Evolutionary conservation across 176 grass and related monocot genomes (phyloP).

Genomic region (Oryza glaberrima): DNA sequence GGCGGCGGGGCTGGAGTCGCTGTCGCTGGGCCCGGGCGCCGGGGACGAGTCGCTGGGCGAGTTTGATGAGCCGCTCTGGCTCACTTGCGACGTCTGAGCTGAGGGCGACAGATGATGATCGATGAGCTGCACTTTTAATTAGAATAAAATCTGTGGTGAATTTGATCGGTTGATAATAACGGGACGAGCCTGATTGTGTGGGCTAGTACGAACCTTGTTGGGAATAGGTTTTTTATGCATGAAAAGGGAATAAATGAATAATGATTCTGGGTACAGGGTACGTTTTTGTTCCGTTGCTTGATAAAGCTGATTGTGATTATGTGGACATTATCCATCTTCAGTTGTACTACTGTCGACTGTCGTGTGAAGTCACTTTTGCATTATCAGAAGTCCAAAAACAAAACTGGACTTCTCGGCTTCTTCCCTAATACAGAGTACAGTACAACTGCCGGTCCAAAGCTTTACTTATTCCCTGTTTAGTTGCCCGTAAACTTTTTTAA

Average conservation of each 20-base stretch:
- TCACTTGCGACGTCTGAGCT: constrained; percentile 55
- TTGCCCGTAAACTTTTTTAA: too few relatives aligned
- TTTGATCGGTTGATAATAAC: not conserved
- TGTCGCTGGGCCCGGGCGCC: constrained; percentile 18
- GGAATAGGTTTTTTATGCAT: too few relatives aligned
- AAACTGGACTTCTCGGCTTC: too few relatives aligned
- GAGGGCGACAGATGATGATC: not conserved
- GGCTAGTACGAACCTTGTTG: not conserved
- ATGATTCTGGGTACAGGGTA: not conserved
- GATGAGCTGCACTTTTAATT: not conserved
- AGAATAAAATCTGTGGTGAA: too few relatives aligned
- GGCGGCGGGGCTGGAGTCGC: constrained; percentile 11
- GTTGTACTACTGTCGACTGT: too few relatives aligned
- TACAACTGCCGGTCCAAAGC: too few relatives aligned
- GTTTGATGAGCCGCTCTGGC: constrained; percentile 82
- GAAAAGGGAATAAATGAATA: not conserved
- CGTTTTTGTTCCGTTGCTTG: constrained; percentile 2
- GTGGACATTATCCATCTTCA: not conserved
- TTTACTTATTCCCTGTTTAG: too few relatives aligned
- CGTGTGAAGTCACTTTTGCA: too few relatives aligned
- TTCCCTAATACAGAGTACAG: too few relatives aligned
- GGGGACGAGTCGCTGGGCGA: constrained; percentile 60
- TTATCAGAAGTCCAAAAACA: too few relatives aligned
- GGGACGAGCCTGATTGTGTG: not conserved
- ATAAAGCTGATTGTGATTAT: not conserved